Conservation (phyloP, 768 basidiomycete genomes). For the Sistotremastrum niveocremeum region DNA sequence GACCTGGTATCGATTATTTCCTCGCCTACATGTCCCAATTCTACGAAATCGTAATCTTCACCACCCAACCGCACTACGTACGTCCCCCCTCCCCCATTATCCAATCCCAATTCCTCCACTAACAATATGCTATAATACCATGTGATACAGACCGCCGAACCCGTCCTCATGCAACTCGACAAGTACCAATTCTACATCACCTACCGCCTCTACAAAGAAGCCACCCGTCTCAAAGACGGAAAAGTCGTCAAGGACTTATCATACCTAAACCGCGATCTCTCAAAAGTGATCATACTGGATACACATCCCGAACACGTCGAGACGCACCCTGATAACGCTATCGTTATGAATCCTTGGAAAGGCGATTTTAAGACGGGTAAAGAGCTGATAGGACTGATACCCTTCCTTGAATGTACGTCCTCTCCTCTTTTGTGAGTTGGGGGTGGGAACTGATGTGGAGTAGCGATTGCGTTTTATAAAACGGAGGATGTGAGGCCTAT, state of each 20-base stretch:
- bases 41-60: conserved; percentile 96
- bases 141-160: conserved; percentile 60
- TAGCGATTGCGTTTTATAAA: conserved; percentile 88
- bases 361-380: conserved; percentile 56
- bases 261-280: conserved; percentile 87
- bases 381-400: conserved; percentile 84
- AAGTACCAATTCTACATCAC: conserved; percentile 81
- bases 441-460: conserved; percentile 1
- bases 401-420: conserved; percentile 80
- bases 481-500: conserved; percentile 81
- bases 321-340: conserved; percentile 79
- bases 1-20: conserved; percentile 98
- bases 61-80: conserved; percentile 79
- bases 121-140: background rate
- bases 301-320: conserved; percentile 64
- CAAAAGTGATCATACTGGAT: conserved; percentile 80
- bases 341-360: conserved; percentile 76
- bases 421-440: background rate
- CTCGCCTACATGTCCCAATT: conserved; percentile 94
- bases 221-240: conserved; percentile 72
- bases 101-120: background rate
- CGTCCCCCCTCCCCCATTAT: conserved; percentile 17
- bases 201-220: conserved; percentile 87
- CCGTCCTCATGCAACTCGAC: conserved; percentile 87
- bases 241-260: conserved; percentile 89